Conservation (phyloP, 1,284 basidiomycete genomes). For the Cryptococcus sp. region DNA sequence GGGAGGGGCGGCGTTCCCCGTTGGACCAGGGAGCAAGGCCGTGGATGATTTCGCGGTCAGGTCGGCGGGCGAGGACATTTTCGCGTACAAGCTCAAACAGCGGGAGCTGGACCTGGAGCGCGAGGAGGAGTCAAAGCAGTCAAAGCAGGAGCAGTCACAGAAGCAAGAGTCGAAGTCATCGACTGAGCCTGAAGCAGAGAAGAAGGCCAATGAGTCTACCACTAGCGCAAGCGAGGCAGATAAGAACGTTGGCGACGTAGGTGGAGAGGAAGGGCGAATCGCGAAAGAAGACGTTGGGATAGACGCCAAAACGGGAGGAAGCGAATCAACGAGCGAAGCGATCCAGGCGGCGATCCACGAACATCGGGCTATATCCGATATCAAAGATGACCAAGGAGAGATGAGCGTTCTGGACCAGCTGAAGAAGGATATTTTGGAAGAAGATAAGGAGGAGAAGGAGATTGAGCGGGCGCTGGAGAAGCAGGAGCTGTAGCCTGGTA, state of each 20-base stretch:
- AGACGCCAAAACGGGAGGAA: too few relatives aligned
- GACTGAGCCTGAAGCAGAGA: too few relatives aligned
- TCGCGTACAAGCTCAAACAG: background rate
- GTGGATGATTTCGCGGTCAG: too few relatives aligned
- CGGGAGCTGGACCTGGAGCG: background rate
- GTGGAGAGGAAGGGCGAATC: background rate
- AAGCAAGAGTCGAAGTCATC: too few relatives aligned
- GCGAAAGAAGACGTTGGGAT: background rate
- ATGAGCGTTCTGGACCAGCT: background rate
- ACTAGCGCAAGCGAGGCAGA: too few relatives aligned
- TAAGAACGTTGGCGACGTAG: background rate
- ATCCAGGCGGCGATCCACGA: conserved; percentile 5
- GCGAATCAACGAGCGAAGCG: background rate
- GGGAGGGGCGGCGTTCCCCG: too few relatives aligned
- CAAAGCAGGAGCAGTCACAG: too few relatives aligned
- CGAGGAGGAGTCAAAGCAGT: background rate
- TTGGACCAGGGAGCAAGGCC: too few relatives aligned
- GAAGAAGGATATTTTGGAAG: background rate
- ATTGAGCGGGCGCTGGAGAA: background rate
- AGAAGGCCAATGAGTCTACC: too few relatives aligned
- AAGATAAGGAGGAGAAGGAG: conserved; percentile 2
- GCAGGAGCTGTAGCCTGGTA: background rate
- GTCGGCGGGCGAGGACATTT: too few relatives aligned
- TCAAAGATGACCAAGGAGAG: background rate
- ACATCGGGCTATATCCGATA: conserved; percentile 9